Percentiles rank a stretch among this genome's conserved stretches.
These are phyloP conservation scores for Gynandropsis gynandra DNA, from an alignment of 345 rosid genomes.

Conservation along the genomic window DNA sequence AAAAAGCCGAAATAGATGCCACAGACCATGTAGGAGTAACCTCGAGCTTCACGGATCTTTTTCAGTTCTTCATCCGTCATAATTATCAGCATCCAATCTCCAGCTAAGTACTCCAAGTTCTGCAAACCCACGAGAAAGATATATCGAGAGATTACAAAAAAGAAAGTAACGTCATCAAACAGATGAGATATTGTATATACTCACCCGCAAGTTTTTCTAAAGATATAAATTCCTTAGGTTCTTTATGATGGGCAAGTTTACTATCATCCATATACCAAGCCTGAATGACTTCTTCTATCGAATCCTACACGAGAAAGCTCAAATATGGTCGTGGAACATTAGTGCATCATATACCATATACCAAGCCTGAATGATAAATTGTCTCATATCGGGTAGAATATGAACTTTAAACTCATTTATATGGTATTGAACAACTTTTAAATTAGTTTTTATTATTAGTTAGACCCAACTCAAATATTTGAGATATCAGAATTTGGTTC, in stretches of 20 bases:
- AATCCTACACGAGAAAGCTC: conserved; percentile 29
- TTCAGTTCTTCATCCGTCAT: conserved; percentile 81
- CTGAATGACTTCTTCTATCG: conserved; percentile 68
- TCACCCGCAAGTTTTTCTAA: conserved; percentile 65
- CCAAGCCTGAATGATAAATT: too few relatives aligned
- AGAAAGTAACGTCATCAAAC: neutral
- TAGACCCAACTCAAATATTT: too few relatives aligned
- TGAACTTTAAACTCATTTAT: too few relatives aligned
- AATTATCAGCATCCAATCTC: conserved; percentile 82
- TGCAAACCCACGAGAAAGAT: conserved; percentile 26
- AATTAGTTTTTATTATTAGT: too few relatives aligned
- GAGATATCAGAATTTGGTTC: too few relatives aligned
- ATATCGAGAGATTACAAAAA: neutral
- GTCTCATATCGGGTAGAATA: too few relatives aligned
- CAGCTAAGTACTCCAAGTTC: conserved; percentile 91
- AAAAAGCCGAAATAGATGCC: neutral
- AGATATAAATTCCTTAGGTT: conserved; percentile 74
- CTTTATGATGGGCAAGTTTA: conserved; percentile 73
- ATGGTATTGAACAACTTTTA: too few relatives aligned
- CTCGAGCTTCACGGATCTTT: conserved; percentile 78
- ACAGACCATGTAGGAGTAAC: conserved; percentile 85
- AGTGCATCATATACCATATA: too few relatives aligned
- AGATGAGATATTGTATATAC: neutral
- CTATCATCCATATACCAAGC: conserved; percentile 96
- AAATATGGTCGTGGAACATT: too few relatives aligned